phyloP scores from a whole-genome alignment of 2,329 filamentous ascomycete species.

The Aspergillus glaucus region DNA sequence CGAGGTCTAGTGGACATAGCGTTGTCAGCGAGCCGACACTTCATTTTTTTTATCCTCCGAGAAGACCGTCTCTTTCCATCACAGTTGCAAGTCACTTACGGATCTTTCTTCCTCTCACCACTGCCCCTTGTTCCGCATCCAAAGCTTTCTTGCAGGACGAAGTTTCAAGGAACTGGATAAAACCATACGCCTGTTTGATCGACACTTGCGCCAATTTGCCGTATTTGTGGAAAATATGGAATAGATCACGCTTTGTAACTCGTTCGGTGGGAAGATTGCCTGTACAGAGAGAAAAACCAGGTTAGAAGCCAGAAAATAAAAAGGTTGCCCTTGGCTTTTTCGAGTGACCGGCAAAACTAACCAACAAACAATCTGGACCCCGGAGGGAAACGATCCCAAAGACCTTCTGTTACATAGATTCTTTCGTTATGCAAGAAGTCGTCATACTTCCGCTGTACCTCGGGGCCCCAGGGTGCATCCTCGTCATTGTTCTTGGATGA shows the following conservation, averaged over 20 bases:
- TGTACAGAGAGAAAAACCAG: conserved; percentile 28
- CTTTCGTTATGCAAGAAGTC: conserved; percentile 47
- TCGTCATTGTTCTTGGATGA: conserved; percentile 24
- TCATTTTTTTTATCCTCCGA: not conserved
- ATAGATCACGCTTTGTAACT: conserved; percentile 88
- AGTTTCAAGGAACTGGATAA: conserved; percentile 82
- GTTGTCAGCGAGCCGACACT: not conserved
- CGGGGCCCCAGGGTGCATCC: conserved; percentile 44
- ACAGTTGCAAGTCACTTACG: conserved; percentile 54
- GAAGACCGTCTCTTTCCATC: not conserved
- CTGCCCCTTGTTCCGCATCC: conserved; percentile 68
- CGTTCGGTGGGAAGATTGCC: conserved; percentile 90
- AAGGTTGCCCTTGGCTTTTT: not conserved
- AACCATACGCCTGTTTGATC: conserved; percentile 93
- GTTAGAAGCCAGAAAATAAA: conserved; percentile 3
- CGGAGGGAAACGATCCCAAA: conserved; percentile 46
- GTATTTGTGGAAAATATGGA: conserved; percentile 79
- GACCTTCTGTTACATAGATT: conserved; percentile 46
- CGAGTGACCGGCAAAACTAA: conserved; percentile 19
- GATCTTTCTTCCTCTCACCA: conserved; percentile 84
- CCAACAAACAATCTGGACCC: conserved; percentile 47
- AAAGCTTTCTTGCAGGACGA: conserved; percentile 70
- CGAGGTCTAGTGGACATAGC: conserved; percentile 10
- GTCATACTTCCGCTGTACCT: conserved; percentile 45
- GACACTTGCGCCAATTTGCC: conserved; percentile 89